phyloP scores from a whole-genome alignment of 352 stramenopile genomes.

The Discostella stelligera region DNA sequence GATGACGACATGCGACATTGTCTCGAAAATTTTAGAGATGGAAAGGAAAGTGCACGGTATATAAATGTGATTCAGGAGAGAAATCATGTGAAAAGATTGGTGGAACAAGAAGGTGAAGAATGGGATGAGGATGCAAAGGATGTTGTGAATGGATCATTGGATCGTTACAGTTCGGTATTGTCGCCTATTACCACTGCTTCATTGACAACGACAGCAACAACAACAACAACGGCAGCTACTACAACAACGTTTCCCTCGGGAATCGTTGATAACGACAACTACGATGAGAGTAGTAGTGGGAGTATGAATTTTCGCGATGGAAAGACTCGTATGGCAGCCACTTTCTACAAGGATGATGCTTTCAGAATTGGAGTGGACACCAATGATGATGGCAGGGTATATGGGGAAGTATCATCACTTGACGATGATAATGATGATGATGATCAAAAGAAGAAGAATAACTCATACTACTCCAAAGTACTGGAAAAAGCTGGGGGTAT shows the following conservation, averaged over 20 bases:
- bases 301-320: constrained; percentile 49
- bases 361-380: neutral
- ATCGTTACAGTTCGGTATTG: too few relatives aligned
- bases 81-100: neutral
- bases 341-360: constrained; percentile 33
- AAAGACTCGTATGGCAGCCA: constrained; percentile 22
- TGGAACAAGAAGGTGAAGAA: neutral
- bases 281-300: constrained; percentile 5
- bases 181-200: neutral
- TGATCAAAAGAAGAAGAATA: neutral
- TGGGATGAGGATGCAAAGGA: neutral
- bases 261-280: constrained; percentile 8
- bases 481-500: neutral
- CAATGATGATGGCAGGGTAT: neutral
- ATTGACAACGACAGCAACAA: neutral
- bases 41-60: constrained; percentile 35
- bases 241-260: neutral
- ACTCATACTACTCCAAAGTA: neutral
- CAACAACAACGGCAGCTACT: neutral
- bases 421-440: constrained; percentile 2
- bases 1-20: constrained; percentile 1
- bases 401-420: neutral
- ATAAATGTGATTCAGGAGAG: constrained; percentile 9
- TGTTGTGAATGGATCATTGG: neutral
- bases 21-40: constrained; percentile 46